phyloP scores from a whole-genome alignment of 2,329 filamentous ascomycete genomes.

The Salinomyces thailandicus region DNA sequence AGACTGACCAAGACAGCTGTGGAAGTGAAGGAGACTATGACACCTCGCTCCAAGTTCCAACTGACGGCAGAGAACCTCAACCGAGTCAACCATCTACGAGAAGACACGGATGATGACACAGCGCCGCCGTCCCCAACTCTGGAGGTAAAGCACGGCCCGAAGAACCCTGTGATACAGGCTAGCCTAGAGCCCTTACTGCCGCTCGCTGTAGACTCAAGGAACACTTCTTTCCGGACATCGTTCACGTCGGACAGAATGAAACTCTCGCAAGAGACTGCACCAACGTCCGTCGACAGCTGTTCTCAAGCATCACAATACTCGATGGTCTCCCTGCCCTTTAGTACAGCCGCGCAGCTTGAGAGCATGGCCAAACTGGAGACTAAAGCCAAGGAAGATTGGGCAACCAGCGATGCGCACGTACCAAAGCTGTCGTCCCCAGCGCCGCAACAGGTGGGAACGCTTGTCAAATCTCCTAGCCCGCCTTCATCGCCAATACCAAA shows the following conservation, averaged over 20 bases:
- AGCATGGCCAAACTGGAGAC: no score
- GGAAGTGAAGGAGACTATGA: no score
- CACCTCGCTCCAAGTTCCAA: no score
- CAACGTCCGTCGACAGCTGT: background rate
- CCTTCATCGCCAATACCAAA: no score
- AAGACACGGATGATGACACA: background rate
- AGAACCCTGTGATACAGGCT: background rate
- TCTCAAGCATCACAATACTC: background rate
- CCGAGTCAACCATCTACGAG: no score
- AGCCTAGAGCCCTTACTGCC: background rate
- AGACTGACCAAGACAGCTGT: no score
- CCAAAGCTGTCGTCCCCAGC: no score
- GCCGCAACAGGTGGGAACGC: no score
- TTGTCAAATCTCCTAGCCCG: no score
- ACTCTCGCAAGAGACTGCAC: background rate
- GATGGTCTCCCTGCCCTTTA: background rate
- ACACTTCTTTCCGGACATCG: slow-evolving; percentile 7
- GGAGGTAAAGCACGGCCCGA: background rate
- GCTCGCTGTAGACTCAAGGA: background rate
- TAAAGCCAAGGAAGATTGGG: no score
- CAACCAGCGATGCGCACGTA: no score
- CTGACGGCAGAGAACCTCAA: no score
- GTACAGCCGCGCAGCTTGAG: background rate
- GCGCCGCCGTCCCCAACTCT: background rate
- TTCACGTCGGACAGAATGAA: slow-evolving; percentile 4